phyloP scores from a whole-genome alignment of 805 yeast genomes.

The Brettanomyces naardenensis region DNA sequence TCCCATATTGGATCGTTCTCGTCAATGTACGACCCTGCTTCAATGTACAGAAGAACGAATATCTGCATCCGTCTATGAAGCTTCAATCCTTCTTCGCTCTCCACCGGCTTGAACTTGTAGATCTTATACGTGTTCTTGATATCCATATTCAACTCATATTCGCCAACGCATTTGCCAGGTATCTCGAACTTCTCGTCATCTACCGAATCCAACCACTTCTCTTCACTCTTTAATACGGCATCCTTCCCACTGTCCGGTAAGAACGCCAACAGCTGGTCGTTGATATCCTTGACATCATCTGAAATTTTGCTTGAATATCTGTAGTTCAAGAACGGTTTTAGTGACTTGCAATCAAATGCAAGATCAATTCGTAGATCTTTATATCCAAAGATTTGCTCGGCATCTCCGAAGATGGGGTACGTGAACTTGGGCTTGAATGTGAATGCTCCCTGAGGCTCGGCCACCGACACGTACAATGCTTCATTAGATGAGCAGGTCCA shows the following conservation, averaged over 20 bases:
- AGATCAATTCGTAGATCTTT: slow-evolving; percentile 55
- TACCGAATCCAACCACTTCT: slow-evolving; percentile 53
- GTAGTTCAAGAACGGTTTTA: slow-evolving; percentile 64
- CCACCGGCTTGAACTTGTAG: slow-evolving; percentile 37
- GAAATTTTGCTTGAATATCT: slow-evolving; percentile 45
- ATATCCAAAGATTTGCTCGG: slow-evolving; percentile 84
- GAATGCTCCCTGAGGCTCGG: slow-evolving; percentile 50
- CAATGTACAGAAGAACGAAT: slow-evolving; percentile 77
- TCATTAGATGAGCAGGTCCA: slow-evolving; percentile 77
- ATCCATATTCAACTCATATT: slow-evolving; percentile 19
- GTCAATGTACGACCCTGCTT: slow-evolving; percentile 89
- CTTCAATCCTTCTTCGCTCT: slow-evolving; percentile 34
- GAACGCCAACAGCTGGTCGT: slow-evolving; percentile 42
- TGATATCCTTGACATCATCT: slow-evolving; percentile 54
- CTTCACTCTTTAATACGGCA: slow-evolving; percentile 56
- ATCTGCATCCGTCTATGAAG: slow-evolving; percentile 69
- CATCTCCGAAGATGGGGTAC: slow-evolving; percentile 89
- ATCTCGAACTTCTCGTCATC: slow-evolving; percentile 34
- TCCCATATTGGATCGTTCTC: slow-evolving; percentile 74
- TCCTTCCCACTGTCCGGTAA: slow-evolving; percentile 44
- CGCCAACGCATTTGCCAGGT: slow-evolving; percentile 25
- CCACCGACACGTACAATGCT: slow-evolving; percentile 50
- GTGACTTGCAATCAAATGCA: slow-evolving; percentile 69
- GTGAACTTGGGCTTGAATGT: slow-evolving; percentile 75
- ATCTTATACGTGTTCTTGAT: slow-evolving; percentile 35